Conservation (phyloP, 1,284 basidiomycete genomes). For the Ganoderma resinaceum region DNA sequence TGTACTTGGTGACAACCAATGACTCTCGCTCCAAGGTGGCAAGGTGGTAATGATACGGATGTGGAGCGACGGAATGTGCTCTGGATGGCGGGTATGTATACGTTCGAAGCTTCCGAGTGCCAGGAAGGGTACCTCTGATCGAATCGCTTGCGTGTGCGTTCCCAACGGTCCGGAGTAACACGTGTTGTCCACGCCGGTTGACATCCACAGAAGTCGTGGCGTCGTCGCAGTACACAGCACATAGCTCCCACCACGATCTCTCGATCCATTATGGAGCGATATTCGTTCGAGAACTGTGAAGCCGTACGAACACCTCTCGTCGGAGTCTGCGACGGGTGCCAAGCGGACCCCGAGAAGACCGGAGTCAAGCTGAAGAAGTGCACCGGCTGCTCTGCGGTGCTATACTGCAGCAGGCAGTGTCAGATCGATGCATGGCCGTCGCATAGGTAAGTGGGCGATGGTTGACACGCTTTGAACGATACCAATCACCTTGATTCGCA, state of each 20-base stretch:
- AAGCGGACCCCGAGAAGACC: not conserved
- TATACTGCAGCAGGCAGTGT: not conserved
- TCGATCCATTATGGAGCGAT: not conserved
- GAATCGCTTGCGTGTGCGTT: too few species aligned
- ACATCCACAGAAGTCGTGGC: too few species aligned
- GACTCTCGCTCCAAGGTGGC: too few species aligned
- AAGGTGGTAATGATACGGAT: too few species aligned
- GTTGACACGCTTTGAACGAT: not conserved
- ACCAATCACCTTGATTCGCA: not conserved
- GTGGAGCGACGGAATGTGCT: too few species aligned
- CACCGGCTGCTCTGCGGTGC: not conserved
- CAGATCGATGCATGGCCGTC: not conserved
- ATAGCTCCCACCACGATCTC: not conserved
- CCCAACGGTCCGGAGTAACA: not conserved
- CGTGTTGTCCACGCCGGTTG: not conserved
- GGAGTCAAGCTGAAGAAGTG: constrained; percentile 1
- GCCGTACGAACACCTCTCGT: not conserved
- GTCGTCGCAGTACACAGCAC: too few species aligned
- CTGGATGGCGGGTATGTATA: too few species aligned
- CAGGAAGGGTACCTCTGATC: not conserved
- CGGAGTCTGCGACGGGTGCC: not conserved
- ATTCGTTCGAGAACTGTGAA: not conserved
- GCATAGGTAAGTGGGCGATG: not conserved
- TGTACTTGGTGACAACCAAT: too few species aligned
- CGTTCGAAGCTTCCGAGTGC: not conserved